A percentile compares a stretch with the other conserved stretches of the same genome.
Conservation (phyloP, 805 yeast genomes). For the Grigorovia transvaalensis region DNA sequence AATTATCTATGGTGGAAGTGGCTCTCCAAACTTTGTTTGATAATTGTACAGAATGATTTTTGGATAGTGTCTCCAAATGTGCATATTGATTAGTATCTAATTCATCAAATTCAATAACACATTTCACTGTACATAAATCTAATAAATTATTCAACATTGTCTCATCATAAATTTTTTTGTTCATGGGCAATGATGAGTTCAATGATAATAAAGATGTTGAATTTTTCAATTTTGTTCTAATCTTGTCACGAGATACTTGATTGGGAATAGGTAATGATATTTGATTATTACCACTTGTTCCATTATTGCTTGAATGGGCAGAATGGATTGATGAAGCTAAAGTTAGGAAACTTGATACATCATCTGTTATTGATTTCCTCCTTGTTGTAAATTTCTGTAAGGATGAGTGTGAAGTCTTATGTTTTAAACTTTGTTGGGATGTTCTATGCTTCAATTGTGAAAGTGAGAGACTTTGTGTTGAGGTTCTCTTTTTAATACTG, state of each 20-base stretch:
- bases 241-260: constrained; percentile 43
- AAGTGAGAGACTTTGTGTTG: constrained; percentile 17
- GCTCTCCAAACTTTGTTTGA: constrained; percentile 15
- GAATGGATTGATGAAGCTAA: constrained; percentile 3
- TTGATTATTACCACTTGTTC: constrained; percentile 13
- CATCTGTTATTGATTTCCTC: constrained; percentile 18
- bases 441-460: constrained; percentile 13
- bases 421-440: constrained; percentile 16
- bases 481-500: constrained; percentile 12
- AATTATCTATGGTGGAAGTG: constrained; percentile 7
- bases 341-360: constrained; percentile 5
- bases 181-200: constrained; percentile 17
- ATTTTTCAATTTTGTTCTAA: constrained; percentile 42
- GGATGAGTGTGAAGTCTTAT: constrained; percentile 26
- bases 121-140: constrained; percentile 16
- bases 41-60: constrained; percentile 7
- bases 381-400: constrained; percentile 22
- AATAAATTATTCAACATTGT: constrained; percentile 17
- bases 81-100: background rate
- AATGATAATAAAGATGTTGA: constrained; percentile 25
- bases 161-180: constrained; percentile 20
- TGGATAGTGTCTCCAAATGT: constrained; percentile 7
- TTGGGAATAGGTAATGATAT: constrained; percentile 54
- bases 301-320: constrained; percentile 1
- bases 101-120: constrained; percentile 10